phyloP scores from a whole-genome alignment of 2,329 filamentous ascomycete species.

The Aureobasidium sp. region DNA sequence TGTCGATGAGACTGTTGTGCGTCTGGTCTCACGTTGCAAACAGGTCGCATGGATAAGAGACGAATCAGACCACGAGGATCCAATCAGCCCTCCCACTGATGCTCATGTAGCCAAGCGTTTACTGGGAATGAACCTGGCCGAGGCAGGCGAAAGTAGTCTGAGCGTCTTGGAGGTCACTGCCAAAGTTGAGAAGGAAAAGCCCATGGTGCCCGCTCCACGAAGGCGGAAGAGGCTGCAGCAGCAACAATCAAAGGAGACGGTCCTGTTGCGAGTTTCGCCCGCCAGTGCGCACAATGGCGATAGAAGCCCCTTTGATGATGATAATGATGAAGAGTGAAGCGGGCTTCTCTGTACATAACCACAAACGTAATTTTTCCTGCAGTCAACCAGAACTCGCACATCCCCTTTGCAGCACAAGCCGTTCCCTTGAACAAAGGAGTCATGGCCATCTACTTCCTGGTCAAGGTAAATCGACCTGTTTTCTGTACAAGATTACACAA shows the following conservation, averaged over 20 bases:
- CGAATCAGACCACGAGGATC: constrained; percentile 21
- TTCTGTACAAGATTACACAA: neutral
- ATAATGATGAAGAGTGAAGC: constrained; percentile 13
- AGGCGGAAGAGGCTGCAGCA: constrained; percentile 35
- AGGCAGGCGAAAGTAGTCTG: constrained; percentile 61
- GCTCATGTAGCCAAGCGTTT: constrained; percentile 41
- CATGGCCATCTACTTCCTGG: neutral
- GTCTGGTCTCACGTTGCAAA: constrained; percentile 65
- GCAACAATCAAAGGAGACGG: constrained; percentile 15
- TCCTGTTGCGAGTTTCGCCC: constrained; percentile 13
- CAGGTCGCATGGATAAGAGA: constrained; percentile 30
- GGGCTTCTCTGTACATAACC: neutral
- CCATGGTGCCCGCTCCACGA: constrained; percentile 73
- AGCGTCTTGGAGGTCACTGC: constrained; percentile 68
- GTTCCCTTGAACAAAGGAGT: neutral
- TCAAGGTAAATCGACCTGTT: neutral
- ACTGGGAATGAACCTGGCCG: constrained; percentile 63
- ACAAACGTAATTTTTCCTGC: neutral
- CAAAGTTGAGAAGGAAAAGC: constrained; percentile 65
- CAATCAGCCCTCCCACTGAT: constrained; percentile 19
- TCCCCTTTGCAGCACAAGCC: neutral
- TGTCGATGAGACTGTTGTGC: constrained; percentile 69
- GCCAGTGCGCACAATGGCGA: constrained; percentile 12
- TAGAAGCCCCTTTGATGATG: constrained; percentile 17
- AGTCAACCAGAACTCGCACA: neutral